phyloP scores from a whole-genome alignment of 2,329 filamentous ascomycete genomes.

The Fusarium globosum region DNA sequence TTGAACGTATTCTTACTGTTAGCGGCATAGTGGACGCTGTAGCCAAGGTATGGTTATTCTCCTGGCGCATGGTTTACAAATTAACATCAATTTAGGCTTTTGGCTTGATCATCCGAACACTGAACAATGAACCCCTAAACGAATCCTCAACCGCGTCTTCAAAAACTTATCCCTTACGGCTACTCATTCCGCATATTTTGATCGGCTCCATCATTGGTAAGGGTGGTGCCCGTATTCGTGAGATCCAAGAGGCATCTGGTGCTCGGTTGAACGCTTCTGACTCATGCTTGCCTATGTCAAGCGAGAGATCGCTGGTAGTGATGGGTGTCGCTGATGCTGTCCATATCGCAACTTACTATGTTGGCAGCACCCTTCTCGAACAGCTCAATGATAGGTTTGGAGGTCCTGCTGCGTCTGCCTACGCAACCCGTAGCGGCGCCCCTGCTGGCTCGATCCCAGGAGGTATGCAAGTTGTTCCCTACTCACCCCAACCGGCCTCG shows the following conservation, averaged over 20 bases:
- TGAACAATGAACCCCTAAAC: conserved; percentile 95
- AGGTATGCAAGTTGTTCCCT: conserved; percentile 99
- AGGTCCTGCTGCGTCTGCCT: conserved; percentile 95
- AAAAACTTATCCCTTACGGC: conserved; percentile 95
- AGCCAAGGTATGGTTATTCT: conserved; percentile 79
- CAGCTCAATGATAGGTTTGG: conserved; percentile 97
- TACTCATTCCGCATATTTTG: conserved; percentile 95
- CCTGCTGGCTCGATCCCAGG: conserved; percentile 94
- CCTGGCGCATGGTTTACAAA: neutral
- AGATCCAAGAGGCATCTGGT: conserved; percentile 98
- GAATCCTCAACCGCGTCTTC: conserved; percentile 90
- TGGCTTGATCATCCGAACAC: conserved; percentile 94
- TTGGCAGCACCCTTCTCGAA: conserved; percentile 96
- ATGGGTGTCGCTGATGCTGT: conserved; percentile 98
- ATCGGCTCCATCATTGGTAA: conserved; percentile 99
- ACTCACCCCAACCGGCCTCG: conserved; percentile 90
- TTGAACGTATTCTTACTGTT: conserved; percentile 97
- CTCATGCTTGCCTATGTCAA: conserved; percentile 91
- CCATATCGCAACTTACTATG: conserved; percentile 98
- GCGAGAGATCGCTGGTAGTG: conserved; percentile 96
- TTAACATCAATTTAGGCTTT: conserved; percentile 75
- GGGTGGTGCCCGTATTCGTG: conserved; percentile 92
- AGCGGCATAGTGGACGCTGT: conserved; percentile 96
- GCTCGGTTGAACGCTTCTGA: conserved; percentile 97
- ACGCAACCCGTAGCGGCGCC: conserved; percentile 92